phyloP scores from a whole-genome alignment of 2,329 filamentous ascomycete species.

The Aschersonia sp. region DNA sequence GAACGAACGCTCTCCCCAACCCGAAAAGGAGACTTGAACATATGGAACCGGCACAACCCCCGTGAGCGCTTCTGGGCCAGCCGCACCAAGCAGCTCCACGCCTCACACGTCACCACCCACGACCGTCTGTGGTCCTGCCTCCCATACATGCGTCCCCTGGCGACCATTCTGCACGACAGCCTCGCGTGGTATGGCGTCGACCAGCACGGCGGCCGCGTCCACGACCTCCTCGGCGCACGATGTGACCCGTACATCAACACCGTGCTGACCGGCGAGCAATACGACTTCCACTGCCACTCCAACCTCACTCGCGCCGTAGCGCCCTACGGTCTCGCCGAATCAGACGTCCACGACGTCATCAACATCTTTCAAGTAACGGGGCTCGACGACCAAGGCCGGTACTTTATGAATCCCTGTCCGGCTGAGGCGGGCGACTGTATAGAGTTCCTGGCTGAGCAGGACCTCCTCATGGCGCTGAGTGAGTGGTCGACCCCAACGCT shows the following conservation, averaged over 20 bases:
- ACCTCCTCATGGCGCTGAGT: constrained; percentile 50
- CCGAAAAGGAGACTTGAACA: constrained; percentile 54
- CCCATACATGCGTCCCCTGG: constrained; percentile 62
- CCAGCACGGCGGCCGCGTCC: constrained; percentile 50
- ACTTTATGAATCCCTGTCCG: constrained; percentile 58
- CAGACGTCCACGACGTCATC: constrained; percentile 71
- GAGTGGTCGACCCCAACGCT: constrained; percentile 7
- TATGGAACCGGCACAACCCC: constrained; percentile 66
- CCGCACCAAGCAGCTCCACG: constrained; percentile 65
- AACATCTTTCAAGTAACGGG: constrained; percentile 82
- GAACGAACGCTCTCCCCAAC: background rate
- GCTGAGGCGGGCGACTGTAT: constrained; percentile 44
- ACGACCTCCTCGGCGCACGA: constrained; percentile 69
- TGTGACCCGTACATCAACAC: constrained; percentile 77
- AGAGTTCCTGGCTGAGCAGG: constrained; percentile 70
- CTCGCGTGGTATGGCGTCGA: constrained; percentile 46
- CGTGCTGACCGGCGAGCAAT: constrained; percentile 54
- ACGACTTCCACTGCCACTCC: constrained; percentile 74
- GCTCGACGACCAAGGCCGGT: constrained; percentile 54
- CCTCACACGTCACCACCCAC: constrained; percentile 55
- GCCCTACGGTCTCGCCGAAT: constrained; percentile 53
- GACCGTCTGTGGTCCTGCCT: constrained; percentile 68
- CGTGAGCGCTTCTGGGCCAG: constrained; percentile 73
- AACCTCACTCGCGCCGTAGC: constrained; percentile 63
- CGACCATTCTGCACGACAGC: constrained; percentile 57